Percentiles rank a stretch among this genome's conserved stretches.
phyloP scores from a whole-genome alignment of 2,329 filamentous ascomycete species.

The Fusarium mangiferae region DNA sequence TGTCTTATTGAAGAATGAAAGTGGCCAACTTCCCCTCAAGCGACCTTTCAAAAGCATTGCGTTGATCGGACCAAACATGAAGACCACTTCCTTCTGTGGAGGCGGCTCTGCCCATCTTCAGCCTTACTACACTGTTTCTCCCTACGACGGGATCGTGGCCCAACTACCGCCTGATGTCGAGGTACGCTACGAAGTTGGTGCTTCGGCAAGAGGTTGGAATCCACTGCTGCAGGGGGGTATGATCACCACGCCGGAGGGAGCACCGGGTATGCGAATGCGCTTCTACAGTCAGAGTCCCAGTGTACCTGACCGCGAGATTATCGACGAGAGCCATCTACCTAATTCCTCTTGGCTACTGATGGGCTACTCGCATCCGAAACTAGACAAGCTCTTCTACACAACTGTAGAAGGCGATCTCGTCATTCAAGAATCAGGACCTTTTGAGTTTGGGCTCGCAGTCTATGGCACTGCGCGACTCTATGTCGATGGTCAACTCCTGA shows the following conservation, averaged over 20 bases:
- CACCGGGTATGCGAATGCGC: background rate
- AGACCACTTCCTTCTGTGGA: background rate
- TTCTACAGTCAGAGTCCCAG: background rate
- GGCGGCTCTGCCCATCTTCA: background rate
- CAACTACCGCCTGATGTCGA: background rate
- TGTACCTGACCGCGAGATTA: background rate
- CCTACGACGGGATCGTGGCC: background rate
- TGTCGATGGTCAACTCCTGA: background rate
- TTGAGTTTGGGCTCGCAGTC: background rate
- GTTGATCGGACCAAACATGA: background rate
- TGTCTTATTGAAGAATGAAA: background rate
- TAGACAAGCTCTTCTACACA: background rate
- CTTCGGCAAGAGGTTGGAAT: background rate
- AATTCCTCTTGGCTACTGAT: background rate
- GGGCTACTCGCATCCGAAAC: background rate
- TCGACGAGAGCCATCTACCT: background rate
- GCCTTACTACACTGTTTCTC: conserved; percentile 1
- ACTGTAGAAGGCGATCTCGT: background rate
- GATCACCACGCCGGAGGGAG: background rate
- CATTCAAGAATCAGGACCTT: background rate
- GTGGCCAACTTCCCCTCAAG: background rate
- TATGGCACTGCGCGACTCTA: background rate
- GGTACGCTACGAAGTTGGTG: background rate
- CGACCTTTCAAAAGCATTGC: background rate
- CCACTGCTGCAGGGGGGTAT: background rate